A percentile compares a stretch with the other conserved stretches of the same genome.
Evolutionary conservation across 352 stramenopile genomes (phyloP).

Genomic region (Phytophthora fragariaefolia): DNA sequence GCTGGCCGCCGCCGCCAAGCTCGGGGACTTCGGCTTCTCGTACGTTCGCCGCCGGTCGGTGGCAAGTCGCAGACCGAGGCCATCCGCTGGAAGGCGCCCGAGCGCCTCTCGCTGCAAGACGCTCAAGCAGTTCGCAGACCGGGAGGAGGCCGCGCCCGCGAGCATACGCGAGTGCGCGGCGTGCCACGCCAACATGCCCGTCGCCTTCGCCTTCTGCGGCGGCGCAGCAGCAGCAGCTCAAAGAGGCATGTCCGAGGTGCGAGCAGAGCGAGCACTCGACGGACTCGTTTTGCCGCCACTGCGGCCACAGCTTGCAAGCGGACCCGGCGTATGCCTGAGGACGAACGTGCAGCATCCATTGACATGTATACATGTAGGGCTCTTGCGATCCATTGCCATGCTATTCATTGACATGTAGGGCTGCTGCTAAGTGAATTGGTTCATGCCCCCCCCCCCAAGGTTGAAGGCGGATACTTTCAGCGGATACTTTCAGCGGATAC

Average conservation of each 20-base stretch:
- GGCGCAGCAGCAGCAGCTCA: not conserved
- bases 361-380: not conserved
- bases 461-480: not conserved
- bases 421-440: not conserved
- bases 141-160: not conserved
- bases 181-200: not conserved
- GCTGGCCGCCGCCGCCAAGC: no score
- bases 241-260: constrained; percentile 2
- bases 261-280: not conserved
- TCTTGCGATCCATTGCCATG: not conserved
- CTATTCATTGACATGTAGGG: not conserved
- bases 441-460: not conserved
- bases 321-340: not conserved
- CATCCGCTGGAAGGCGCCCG: constrained; percentile 49
- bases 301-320: not conserved
- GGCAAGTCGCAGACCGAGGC: constrained; percentile 43
- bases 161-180: not conserved
- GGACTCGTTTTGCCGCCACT: constrained; percentile 13
- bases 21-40: constrained; percentile 55
- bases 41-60: constrained; percentile 45
- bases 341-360: not conserved
- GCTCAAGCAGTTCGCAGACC: no score
- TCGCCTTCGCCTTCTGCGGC: constrained; percentile 10
- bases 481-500: not conserved
- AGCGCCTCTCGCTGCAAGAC: constrained; percentile 47